Evolutionary conservation across 139 green algal genomes (phyloP).

Genomic region (Picochlorum sp.): DNA sequence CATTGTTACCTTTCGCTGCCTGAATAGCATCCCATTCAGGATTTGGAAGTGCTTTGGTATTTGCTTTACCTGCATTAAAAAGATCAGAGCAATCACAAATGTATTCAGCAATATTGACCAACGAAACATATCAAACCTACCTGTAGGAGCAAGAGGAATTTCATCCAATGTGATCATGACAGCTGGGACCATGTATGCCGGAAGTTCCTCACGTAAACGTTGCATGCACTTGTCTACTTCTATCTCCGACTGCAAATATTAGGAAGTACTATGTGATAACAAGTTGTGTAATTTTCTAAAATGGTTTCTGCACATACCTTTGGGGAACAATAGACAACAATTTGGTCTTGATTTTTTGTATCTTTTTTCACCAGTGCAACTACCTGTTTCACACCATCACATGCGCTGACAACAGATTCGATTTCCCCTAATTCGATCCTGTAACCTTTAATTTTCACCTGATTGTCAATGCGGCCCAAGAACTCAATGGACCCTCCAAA

Average conservation of each 20-base stretch:
- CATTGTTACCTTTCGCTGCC: background rate
- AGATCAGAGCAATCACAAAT: background rate
- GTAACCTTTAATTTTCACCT: conserved; percentile 48
- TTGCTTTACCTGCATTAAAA: background rate
- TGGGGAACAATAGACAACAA: conserved; percentile 12
- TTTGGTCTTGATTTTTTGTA: background rate
- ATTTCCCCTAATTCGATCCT: conserved; percentile 50
- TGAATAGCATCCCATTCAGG: background rate
- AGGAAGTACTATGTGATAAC: background rate
- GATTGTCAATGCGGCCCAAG: conserved; percentile 30
- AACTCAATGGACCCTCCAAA: conserved; percentile 23
- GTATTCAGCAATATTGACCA: background rate
- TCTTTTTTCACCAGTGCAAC: background rate
- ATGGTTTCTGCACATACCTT: background rate
- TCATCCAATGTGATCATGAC: conserved; percentile 9
- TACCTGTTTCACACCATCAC: background rate
- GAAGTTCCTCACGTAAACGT: background rate
- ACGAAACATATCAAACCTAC: conserved; percentile 15
- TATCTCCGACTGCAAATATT: background rate
- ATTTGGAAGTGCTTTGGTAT: background rate
- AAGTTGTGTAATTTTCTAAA: background rate
- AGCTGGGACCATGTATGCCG: conserved; percentile 10
- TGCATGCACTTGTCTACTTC: background rate
- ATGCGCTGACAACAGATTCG: conserved; percentile 21
- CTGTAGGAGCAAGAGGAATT: conserved; percentile 14